Base-by-base conservation (phyloP, 2,329 filamentous ascomycete genomes). In the Ustulina deusta region DNA sequence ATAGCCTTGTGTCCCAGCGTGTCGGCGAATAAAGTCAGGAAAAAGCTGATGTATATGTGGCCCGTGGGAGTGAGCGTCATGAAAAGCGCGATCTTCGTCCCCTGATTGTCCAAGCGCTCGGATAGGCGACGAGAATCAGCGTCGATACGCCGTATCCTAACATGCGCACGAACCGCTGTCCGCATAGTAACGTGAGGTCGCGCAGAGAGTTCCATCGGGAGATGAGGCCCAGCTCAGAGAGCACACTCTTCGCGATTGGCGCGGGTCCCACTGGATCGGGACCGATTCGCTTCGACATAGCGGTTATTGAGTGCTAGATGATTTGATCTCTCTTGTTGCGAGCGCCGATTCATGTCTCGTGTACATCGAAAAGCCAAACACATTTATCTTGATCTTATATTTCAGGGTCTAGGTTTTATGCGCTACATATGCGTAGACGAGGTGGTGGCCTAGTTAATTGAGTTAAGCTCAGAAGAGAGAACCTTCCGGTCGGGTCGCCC, bases 21-120 rank as follows among this genome's bases (percentile, higher is more conserved):
- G 77, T 91, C 89, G 29, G 89, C 87, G 68, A 89, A 81, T 6
- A 88, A 73, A 0, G 88, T 89, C 54, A 91, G 81, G 25, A 87
- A 42, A 65, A 90, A 84, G 73, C 87, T 89, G 68, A 90, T 85
- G 48, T 81, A 74, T 3, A 86, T 83, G 75, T 91, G 89, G 29
- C 89, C 89, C 15, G 83, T 79, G 17, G 91, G 78, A 0, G 89
- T 91, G 69, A 90, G 75, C 0, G 87, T 90, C 88, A 91, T 90
- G 78, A 91, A 91, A 0, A 90, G 78, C 2, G 89, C 89, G 66
- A 88, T 86, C 36, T 79, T 79, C 0, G 83, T 80, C 65, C 87
- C 82, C 1, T 85, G 82, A 48, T 86, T 81, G 9, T 78, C 81
- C 1, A 90, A 79, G 1, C 81, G 15, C 81, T 80, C 7, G 91